Conservation (phyloP, 331 rosid species). For the Malus hybrid region DNA sequence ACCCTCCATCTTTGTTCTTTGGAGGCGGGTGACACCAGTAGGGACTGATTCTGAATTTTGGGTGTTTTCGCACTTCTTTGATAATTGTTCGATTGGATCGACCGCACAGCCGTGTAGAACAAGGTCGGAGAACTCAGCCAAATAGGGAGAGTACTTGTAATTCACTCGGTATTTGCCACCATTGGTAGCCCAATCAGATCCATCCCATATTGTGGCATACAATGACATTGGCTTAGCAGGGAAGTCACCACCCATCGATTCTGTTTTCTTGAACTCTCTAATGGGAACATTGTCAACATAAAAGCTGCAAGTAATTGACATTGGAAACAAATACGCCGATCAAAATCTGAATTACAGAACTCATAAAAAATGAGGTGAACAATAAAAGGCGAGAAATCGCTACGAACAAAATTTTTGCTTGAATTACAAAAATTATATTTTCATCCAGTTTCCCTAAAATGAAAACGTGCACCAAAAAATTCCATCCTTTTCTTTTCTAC, state of each 20-base stretch:
- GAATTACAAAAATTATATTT: background rate
- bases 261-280: conserved; percentile 65
- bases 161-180: conserved; percentile 89
- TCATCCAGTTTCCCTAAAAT: background rate
- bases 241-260: conserved; percentile 80
- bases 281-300: conserved; percentile 80
- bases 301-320: conserved; percentile 48
- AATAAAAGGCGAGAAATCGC: background rate
- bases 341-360: background rate
- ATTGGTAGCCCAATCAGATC: conserved; percentile 92
- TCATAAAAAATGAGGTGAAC: background rate
- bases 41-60: conserved; percentile 38
- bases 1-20: conserved; percentile 55
- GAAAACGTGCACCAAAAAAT: background rate
- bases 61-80: conserved; percentile 46
- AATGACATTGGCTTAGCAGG: conserved; percentile 93
- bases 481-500: background rate
- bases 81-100: conserved; percentile 56
- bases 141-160: conserved; percentile 86
- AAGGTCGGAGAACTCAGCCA: conserved; percentile 64
- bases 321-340: conserved; percentile 1
- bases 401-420: background rate
- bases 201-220: conserved; percentile 98
- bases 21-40: conserved; percentile 33
- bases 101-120: conserved; percentile 86